Evolutionary conservation across 805 yeast species (phyloP).

Genomic region (Ogataea philodendri): DNA sequence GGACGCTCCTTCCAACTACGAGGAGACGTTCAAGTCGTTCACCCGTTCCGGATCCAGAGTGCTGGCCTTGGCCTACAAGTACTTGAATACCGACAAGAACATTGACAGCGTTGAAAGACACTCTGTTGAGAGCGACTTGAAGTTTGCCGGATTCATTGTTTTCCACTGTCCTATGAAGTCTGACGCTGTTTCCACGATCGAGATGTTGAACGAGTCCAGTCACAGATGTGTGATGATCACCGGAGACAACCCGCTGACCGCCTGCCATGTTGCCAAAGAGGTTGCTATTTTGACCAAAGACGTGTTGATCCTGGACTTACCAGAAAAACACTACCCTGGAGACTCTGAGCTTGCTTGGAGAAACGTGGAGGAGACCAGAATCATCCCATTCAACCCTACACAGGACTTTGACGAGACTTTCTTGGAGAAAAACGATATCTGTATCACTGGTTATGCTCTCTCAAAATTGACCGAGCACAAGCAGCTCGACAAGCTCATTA

Average conservation of each 20-base stretch:
- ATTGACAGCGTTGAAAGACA: conserved; percentile 67
- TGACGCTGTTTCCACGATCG: conserved; percentile 87
- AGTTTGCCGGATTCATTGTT: conserved; percentile 89
- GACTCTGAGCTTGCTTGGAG: conserved; percentile 73
- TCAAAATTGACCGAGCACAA: conserved; percentile 60
- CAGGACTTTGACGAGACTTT: conserved; percentile 54
- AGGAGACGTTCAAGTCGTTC: conserved; percentile 80
- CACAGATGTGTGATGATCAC: conserved; percentile 98
- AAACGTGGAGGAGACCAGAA: conserved; percentile 71
- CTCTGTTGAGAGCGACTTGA: conserved; percentile 68
- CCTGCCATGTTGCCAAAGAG: conserved; percentile 95
- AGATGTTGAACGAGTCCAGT: conserved; percentile 90
- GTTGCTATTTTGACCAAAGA: conserved; percentile 84
- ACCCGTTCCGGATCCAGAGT: conserved; percentile 97
- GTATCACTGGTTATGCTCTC: conserved; percentile 91
- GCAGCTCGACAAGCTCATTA: conserved; percentile 70
- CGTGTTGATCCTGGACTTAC: conserved; percentile 81
- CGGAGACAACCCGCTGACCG: conserved; percentile 98
- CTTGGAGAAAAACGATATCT: conserved; percentile 73
- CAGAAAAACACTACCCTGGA: conserved; percentile 61
- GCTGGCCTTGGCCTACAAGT: conserved; percentile 87
- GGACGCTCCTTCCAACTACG: conserved; percentile 74
- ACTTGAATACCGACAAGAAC: conserved; percentile 46
- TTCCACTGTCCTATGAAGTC: conserved; percentile 96
- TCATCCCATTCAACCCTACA: conserved; percentile 63